Base-by-base conservation (phyloP, 345 rosid genomes). In the Lenwebbia sp. region DNA sequence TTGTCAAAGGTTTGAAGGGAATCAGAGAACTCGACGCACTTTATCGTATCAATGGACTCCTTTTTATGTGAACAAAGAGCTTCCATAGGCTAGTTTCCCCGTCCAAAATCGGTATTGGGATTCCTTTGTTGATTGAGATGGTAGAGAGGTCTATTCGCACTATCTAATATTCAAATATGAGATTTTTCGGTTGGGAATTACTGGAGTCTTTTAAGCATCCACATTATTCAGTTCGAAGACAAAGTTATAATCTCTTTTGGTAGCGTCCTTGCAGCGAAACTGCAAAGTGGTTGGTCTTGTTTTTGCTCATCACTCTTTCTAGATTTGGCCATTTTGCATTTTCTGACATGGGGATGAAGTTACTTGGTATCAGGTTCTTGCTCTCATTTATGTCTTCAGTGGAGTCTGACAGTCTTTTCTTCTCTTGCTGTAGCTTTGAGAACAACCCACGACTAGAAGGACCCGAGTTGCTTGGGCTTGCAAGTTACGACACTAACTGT, bases 401-500 rank as follows among this genome's bases (percentile, higher is more conserved):
- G 78, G 41, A 22, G 41, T 41, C 41, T 21, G 11, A 37, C 47
- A 19, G 81, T 70, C 23, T 41, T 83, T 82, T 83, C 50, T 44
- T 49, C 65, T 49, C 6, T 83, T 54, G 26, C 52, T 62, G 85
- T 60, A 97, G 99, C 92, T 96, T 97, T 88, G 99, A 94, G 92
- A 94, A 93, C 85, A 96, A 97, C 90, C 96, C 94, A 49, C 93
- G 96, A 50, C 88, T 97, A 82, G 99, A 96, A 91, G 99, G 99
- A 82, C 99, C 99, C 0, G 96, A 97, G 89, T 85, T 97, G 89
- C 88, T 94, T 85, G 99, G 99, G 57, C 94, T 97, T 19, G 99
- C 96, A 37, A 96, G 93, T 85, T 97, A 97, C 6, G 98, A 94
- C 88, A 97, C 98, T 44, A 95, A 94, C 89, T 97, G 99, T 91